These are phyloP conservation scores for Aspergillus cristatus DNA, from an alignment of 495 filamentous ascomycete species.

Conservation along the genomic window DNA sequence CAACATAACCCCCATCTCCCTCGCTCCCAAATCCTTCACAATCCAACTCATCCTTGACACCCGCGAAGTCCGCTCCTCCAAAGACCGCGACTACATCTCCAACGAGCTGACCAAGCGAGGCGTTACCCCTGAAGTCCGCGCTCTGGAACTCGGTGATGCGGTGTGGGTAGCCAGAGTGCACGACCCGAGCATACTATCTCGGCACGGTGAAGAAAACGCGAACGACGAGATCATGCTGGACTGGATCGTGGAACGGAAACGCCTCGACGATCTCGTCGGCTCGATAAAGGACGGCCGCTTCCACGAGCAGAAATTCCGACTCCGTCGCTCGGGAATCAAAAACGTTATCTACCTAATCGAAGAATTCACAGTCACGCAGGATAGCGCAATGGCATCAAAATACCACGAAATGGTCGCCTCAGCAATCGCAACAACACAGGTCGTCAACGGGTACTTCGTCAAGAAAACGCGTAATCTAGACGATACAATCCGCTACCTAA, in stretches of 20 bases:
- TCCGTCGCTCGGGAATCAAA: conserved; percentile 58
- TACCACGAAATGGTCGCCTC: conserved; percentile 59
- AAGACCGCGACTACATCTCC: conserved; percentile 70
- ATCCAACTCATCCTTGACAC: conserved; percentile 67
- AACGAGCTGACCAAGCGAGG: conserved; percentile 61
- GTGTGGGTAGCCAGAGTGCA: conserved; percentile 74
- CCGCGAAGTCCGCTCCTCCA: conserved; percentile 69
- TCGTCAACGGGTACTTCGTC: conserved; percentile 74
- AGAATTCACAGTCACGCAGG: conserved; percentile 50
- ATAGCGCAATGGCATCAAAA: conserved; percentile 31
- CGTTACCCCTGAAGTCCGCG: conserved; percentile 53
- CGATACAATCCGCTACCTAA: conserved; percentile 71
- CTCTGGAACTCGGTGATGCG: conserved; percentile 65
- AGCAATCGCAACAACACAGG: conserved; percentile 71
- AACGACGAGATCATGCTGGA: conserved; percentile 71
- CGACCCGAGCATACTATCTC: conserved; percentile 45
- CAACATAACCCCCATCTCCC: conserved; percentile 40
- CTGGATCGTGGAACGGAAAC: conserved; percentile 75
- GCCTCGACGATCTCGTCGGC: conserved; percentile 68
- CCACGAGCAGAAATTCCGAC: conserved; percentile 78
- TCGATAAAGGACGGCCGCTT: conserved; percentile 81
- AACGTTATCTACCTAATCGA: conserved; percentile 80
- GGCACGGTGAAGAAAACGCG: conserved; percentile 44
- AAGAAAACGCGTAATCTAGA: conserved; percentile 70
- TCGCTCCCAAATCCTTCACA: conserved; percentile 58